Evolutionary conservation across 208 protist genomes (phyloP), one percentile per base, ranked within the genome.

Genomic region (Spongospora subterranea): DNA sequence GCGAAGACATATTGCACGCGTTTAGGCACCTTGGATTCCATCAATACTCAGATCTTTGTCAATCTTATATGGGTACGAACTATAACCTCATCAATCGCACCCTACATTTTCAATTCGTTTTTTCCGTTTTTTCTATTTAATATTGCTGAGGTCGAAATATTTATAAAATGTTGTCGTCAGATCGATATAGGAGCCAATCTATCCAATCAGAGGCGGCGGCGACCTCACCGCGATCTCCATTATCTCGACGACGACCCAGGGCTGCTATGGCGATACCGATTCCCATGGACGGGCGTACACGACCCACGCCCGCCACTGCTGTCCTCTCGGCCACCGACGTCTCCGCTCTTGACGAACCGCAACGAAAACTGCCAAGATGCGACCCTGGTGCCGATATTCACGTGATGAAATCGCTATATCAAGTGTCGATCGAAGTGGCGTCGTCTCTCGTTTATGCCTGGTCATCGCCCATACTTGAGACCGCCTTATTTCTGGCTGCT

Each of bases 21-120:
- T 82, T 82, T n/a, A 35, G 71, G 35, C 71, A 82, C n/a, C 71
- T 82, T 43, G 71, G 71, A n/a, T 82, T 82, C 71, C 71, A 82
- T 43, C n/a, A 82, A 35, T 82, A 82, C 35, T 82, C 71, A n/a
- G 35, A 82, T 45, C n/a, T 43, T 20, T 82, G 71, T n/a, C 35
- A 45, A 13, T 20, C n/a, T n/a, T 82, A 82, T 43, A 82, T 82
- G 6, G 71, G 71, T 82, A 6, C 17, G 71, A n/a, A n/a, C n/a
- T n/a, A n/a, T n/a, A n/a, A n/a, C n/a, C n/a, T n/a, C n/a, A n/a
- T n/a, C n/a, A n/a, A n/a, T n/a, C n/a, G n/a, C n/a, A n/a, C n/a
- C n/a, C n/a, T n/a, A n/a, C n/a, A n/a, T n/a, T n/a, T n/a, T n/a
- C n/a, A n/a, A n/a, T n/a, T n/a, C n/a, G n/a, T n/a, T n/a, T n/a